Evolutionary conservation across 2,329 filamentous ascomycete genomes (phyloP).

Genomic region (Exophiala sp.): DNA sequence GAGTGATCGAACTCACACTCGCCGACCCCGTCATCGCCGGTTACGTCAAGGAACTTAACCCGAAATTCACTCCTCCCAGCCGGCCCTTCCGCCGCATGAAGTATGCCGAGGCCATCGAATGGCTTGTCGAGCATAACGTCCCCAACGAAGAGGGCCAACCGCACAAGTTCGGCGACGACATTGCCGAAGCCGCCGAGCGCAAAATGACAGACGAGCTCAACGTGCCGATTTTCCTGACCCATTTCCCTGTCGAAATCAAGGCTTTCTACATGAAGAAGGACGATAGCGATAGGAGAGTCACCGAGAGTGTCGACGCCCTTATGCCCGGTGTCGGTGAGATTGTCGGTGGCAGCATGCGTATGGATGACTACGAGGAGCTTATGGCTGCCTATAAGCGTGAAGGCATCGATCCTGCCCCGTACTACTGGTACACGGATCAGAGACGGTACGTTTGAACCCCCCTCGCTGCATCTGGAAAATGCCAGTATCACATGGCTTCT

Average conservation of each 20-base stretch:
- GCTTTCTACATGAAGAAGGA: constrained; percentile 99
- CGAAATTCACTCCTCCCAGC: constrained; percentile 71
- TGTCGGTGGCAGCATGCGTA: constrained; percentile 93
- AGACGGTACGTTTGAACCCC: constrained; percentile 54
- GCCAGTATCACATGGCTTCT: no score
- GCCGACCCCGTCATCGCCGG: constrained; percentile 65
- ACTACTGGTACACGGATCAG: constrained; percentile 99
- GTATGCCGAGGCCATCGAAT: constrained; percentile 89
- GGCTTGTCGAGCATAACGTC: constrained; percentile 86
- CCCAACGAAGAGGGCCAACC: constrained; percentile 74
- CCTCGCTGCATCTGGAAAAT: not conserved
- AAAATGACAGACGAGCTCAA: constrained; percentile 97
- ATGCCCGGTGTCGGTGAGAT: constrained; percentile 98
- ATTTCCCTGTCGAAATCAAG: constrained; percentile 97
- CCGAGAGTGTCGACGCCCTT: constrained; percentile 79
- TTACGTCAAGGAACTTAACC: constrained; percentile 82
- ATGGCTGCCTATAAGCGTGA: constrained; percentile 82
- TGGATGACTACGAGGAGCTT: constrained; percentile 83
- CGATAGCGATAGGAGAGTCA: constrained; percentile 69
- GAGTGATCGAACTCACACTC: constrained; percentile 72
- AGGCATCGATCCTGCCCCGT: constrained; percentile 73
- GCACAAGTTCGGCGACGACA: constrained; percentile 92
- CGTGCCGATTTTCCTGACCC: constrained; percentile 88
- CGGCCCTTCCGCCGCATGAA: constrained; percentile 92
- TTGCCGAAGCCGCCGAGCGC: constrained; percentile 93